Evolutionary conservation across 441 rosid genomes (phyloP).

Genomic region (Viola pubescens): DNA sequence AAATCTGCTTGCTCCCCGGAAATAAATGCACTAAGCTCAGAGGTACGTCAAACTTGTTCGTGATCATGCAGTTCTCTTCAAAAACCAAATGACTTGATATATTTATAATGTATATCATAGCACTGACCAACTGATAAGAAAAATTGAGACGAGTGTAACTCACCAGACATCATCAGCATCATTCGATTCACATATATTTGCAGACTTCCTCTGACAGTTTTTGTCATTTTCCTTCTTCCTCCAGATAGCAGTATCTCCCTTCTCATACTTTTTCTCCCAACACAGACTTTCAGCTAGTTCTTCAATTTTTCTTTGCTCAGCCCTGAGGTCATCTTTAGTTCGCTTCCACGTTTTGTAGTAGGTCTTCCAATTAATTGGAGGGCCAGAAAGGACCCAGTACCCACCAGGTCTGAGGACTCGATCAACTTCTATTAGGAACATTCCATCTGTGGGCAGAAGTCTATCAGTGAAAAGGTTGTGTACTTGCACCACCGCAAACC

Average conservation of each 20-base stretch:
- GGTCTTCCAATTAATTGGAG: slow-evolving; percentile 88
- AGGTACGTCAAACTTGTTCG: not conserved
- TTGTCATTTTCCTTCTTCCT: slow-evolving; percentile 54
- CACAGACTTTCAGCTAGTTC: slow-evolving; percentile 69
- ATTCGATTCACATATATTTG: slow-evolving; percentile 46
- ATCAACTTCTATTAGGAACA: slow-evolving; percentile 80
- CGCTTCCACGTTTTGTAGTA: slow-evolving; percentile 77
- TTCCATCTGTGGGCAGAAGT: slow-evolving; percentile 49
- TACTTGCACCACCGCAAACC: slow-evolving; percentile 5
- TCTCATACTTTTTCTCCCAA: slow-evolving; percentile 95
- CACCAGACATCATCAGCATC: slow-evolving; percentile 81
- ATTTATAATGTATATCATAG: not conserved
- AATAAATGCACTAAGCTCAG: not conserved
- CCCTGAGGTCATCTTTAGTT: slow-evolving; percentile 54
- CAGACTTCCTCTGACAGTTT: slow-evolving; percentile 45
- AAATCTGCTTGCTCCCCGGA: no score
- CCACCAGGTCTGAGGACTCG: slow-evolving; percentile 91
- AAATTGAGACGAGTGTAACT: slow-evolving; percentile 18
- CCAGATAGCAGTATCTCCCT: slow-evolving; percentile 74
- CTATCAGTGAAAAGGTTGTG: slow-evolving; percentile 15
- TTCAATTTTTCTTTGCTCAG: slow-evolving; percentile 70
- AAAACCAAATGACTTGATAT: not conserved
- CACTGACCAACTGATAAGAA: not conserved
- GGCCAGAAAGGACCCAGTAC: slow-evolving; percentile 86
- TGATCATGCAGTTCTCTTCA: not conserved